Evolutionary conservation across 2,329 filamentous ascomycete genomes (phyloP), one percentile per base, ranked within the genome.

Genomic region (Seiridium cupressi): DNA sequence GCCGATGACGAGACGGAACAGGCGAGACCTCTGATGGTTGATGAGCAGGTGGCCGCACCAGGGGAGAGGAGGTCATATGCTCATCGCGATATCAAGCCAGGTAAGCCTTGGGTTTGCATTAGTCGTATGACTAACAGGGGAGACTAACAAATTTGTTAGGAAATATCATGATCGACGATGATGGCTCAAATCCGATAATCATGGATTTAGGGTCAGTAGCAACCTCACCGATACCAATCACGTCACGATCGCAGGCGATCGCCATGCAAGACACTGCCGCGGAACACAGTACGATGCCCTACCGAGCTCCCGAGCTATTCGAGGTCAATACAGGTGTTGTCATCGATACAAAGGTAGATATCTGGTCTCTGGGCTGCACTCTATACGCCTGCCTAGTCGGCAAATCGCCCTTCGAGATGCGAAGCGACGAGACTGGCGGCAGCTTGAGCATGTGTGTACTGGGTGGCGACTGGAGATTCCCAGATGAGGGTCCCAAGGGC

Each of bases 161-260:
- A 61, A 99, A 99, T 77, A 96, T 99, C 72, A 99, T 99, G 95
- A 97, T 99, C 66, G 90, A 91, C 66, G 94, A 98, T 73, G 88
- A 92, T 68, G 95, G 95, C 66, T 85, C 88, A 61, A 89, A 88
- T 36, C 94, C 95, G 3, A 95, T 99, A 68, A 85, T 99, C 42
- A 99, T 99, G 95, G 95, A 99, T 73, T 87, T 99, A 32, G 95
- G 95, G 64, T 97, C 93, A 60, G 82, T 99, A 60, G 90, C 92
- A 46, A 90, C 90, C 18, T 93, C 92, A 2, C 95, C 95, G 1
- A 91, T 92, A 60, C 86, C 91, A 34, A 94, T 98, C 67, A 96
- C 94, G 4, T 95, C 91, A 18, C 89, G 94, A 62, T 96, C 92
- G 3, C 84, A 96, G 58, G 95, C 95, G 49, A 86, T 99, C 53